A percentile compares a stretch with the other conserved stretches of the same genome.
Evolutionary conservation across 371 early-diverging fungal species (phyloP).

Genomic region (Mortierella sp.): DNA sequence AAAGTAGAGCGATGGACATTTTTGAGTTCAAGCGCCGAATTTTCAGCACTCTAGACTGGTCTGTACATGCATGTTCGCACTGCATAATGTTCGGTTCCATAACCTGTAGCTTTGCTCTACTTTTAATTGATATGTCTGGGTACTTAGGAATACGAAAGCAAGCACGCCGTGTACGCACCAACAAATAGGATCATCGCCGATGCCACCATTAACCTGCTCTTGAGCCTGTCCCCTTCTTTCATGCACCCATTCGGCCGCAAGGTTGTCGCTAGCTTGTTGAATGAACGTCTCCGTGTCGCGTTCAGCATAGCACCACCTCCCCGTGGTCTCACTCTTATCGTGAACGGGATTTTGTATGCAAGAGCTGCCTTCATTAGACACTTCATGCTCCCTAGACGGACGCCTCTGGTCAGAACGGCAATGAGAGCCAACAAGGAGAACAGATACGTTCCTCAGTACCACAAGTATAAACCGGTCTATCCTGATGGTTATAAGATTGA

Average conservation of each 20-base stretch:
- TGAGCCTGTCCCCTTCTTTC: constrained; percentile 39
- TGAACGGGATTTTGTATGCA: constrained; percentile 20
- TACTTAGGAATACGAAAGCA: constrained; percentile 39
- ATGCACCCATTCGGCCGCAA: constrained; percentile 33
- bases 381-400: constrained; percentile 49
- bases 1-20: too few species aligned
- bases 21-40: too few species aligned
- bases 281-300: constrained; percentile 34
- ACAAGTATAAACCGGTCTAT: constrained; percentile 48
- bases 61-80: too few species aligned
- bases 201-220: constrained; percentile 49
- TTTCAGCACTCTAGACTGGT: too few species aligned
- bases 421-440: constrained; percentile 40
- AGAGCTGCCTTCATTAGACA: constrained; percentile 52
- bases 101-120: neutral
- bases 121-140: neutral
- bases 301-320: constrained; percentile 51
- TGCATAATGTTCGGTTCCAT: too few species aligned
- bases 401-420: constrained; percentile 44
- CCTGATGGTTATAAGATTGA: constrained; percentile 56
- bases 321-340: constrained; percentile 10
- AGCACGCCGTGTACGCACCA: constrained; percentile 28
- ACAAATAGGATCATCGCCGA: constrained; percentile 51
- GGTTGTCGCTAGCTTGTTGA: constrained; percentile 39
- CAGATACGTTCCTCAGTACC: constrained; percentile 45